phyloP scores from a whole-genome alignment of 169 alveolate species.

The Plasmodium inui region DNA sequence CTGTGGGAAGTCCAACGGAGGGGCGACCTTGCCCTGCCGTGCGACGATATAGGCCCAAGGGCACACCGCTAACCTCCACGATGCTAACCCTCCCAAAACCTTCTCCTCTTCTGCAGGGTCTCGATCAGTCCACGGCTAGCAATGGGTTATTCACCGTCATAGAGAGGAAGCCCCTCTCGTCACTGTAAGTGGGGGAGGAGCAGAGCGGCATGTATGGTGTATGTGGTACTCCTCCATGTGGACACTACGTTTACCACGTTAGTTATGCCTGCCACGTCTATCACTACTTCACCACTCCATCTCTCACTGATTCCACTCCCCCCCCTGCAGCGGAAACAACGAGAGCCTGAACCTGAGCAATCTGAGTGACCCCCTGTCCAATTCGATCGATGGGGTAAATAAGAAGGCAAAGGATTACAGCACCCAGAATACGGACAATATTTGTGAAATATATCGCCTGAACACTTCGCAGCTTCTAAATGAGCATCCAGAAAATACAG shows the following conservation, averaged over 20 bases:
- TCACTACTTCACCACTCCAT: neutral
- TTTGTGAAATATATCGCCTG: conserved; percentile 56
- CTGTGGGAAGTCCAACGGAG: neutral
- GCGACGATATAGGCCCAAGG: too few relatives aligned
- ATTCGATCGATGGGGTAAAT: neutral
- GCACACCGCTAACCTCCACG: neutral
- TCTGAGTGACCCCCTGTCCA: conserved; percentile 24
- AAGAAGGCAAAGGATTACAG: conserved; percentile 29
- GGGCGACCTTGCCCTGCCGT: too few relatives aligned
- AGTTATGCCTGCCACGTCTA: neutral
- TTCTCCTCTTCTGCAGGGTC: conserved; percentile 16
- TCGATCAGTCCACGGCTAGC: conserved; percentile 57
- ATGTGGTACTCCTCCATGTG: neutral
- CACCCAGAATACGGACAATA: conserved; percentile 11
- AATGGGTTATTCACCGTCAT: conserved; percentile 69
- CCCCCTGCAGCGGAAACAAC: conserved; percentile 34
- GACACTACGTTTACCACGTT: neutral
- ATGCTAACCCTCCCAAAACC: neutral
- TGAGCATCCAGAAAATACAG: conserved; percentile 30
- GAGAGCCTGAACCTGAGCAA: conserved; percentile 42
- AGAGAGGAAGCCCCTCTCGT: conserved; percentile 64
- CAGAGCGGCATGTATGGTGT: neutral
- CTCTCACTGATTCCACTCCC: neutral
- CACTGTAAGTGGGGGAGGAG: conserved; percentile 25
- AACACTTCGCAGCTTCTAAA: conserved; percentile 47